Conservation (phyloP, 495 filamentous ascomycete species). For the Lasiosphaeria miniovina region DNA sequence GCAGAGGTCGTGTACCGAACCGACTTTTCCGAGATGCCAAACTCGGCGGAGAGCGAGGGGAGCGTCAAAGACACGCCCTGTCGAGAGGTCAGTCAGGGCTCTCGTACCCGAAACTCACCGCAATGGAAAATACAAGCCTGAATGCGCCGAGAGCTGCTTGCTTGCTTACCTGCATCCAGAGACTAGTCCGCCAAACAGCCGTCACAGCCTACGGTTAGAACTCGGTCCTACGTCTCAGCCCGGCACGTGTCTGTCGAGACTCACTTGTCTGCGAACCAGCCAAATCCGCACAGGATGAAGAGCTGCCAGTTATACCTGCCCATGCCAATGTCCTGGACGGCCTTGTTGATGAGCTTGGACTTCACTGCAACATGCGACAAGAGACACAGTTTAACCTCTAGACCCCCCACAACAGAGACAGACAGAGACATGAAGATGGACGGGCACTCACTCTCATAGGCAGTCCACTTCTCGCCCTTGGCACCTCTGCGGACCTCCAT, state of each 20-base stretch:
- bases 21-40: conserved; percentile 51
- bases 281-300: conserved; percentile 79
- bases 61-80: conserved; percentile 71
- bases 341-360: conserved; percentile 64
- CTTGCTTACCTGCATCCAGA: conserved; percentile 51
- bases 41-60: conserved; percentile 65
- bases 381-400: neutral
- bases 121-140: neutral
- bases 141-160: neutral
- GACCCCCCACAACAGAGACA: neutral
- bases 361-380: conserved; percentile 38
- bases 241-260: conserved; percentile 7
- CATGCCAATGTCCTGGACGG: conserved; percentile 84
- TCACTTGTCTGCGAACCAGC: conserved; percentile 63
- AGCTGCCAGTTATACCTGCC: conserved; percentile 82
- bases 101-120: conserved; percentile 24
- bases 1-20: conserved; percentile 53
- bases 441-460: conserved; percentile 46
- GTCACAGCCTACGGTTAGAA: neutral
- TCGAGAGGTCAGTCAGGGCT: conserved; percentile 10
- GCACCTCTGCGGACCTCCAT: conserved; percentile 43
- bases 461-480: conserved; percentile 39
- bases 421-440: neutral
- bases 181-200: conserved; percentile 22
- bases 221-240: too few species aligned